phyloP scores from a whole-genome alignment of 169 alveolate genomes.

The Babesia caballi region DNA sequence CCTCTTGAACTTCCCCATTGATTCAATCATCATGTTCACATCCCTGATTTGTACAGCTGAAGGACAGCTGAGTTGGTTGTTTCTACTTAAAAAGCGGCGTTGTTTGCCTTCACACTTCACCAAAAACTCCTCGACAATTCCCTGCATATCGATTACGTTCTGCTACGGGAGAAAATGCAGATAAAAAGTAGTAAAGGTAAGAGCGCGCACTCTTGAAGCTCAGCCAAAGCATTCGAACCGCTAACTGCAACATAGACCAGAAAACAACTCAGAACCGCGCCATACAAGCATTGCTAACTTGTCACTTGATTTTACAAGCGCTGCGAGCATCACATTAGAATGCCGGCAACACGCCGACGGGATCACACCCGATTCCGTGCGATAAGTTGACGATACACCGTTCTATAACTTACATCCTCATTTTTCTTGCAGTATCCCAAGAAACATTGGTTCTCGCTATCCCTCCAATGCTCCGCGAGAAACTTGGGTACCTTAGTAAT shows the following conservation, averaged over 20 bases:
- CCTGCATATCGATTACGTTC: too few relatives aligned
- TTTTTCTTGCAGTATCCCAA: conserved; percentile 41
- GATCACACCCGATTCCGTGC: too few relatives aligned
- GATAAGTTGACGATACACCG: neutral
- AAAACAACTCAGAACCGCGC: too few relatives aligned
- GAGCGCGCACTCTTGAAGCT: too few relatives aligned
- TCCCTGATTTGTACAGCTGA: conserved; percentile 46
- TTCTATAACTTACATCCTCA: conserved; percentile 26
- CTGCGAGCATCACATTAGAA: too few relatives aligned
- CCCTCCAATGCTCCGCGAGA: conserved; percentile 61
- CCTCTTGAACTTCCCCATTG: conserved; percentile 46
- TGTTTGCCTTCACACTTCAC: conserved; percentile 33
- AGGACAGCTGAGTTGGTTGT: conserved; percentile 44
- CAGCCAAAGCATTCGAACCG: too few relatives aligned
- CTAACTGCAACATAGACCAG: too few relatives aligned
- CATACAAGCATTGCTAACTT: too few relatives aligned
- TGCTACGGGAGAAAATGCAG: too few relatives aligned
- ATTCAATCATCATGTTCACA: conserved; percentile 6
- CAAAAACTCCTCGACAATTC: conserved; percentile 36
- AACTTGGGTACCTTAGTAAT: conserved; percentile 59
- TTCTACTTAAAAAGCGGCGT: conserved; percentile 33
- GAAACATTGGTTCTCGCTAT: conserved; percentile 36
- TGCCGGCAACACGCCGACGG: neutral
- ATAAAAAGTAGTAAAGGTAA: too few relatives aligned
- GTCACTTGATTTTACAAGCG: too few relatives aligned